phyloP scores from a whole-genome alignment of 139 green algal species.

The Chlorella sp. region DNA sequence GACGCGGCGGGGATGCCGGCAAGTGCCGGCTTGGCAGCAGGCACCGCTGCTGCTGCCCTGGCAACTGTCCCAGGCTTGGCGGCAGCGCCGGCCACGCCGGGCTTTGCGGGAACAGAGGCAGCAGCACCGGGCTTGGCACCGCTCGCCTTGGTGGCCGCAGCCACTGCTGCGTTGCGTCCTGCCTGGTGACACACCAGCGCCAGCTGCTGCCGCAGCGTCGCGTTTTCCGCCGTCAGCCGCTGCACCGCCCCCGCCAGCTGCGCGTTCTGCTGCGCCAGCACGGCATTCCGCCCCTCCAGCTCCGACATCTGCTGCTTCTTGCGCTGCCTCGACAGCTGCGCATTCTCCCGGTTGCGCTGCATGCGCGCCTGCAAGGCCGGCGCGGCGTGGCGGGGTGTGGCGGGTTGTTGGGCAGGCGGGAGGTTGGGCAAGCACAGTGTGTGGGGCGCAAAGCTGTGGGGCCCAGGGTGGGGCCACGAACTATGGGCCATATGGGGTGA shows the following conservation, averaged over 20 bases:
- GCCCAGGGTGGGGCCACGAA: no score
- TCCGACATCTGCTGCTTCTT: constrained; percentile 77
- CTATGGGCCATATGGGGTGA: no score
- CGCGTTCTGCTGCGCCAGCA: constrained; percentile 53
- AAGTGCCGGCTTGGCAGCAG: neutral
- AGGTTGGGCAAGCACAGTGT: neutral
- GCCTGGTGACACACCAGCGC: constrained; percentile 38
- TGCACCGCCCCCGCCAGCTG: constrained; percentile 60
- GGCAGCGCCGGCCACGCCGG: neutral
- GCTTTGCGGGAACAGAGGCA: neutral
- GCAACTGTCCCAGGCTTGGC: neutral
- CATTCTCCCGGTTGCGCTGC: constrained; percentile 75
- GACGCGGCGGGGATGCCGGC: neutral
- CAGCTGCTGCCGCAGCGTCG: constrained; percentile 62
- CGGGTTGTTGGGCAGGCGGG: no score
- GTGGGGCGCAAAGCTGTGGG: no score
- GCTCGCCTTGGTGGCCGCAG: neutral
- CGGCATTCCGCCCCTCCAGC: constrained; percentile 53
- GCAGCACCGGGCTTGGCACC: neutral
- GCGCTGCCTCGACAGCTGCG: constrained; percentile 72
- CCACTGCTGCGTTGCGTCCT: neutral
- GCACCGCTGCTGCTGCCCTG: neutral
- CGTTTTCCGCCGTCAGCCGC: constrained; percentile 70
- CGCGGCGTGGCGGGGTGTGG: neutral
- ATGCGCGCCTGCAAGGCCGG: constrained; percentile 50